Evolutionary conservation across 257 asterid genomes (phyloP).

Genomic region (Solanum ossicruentum): DNA sequence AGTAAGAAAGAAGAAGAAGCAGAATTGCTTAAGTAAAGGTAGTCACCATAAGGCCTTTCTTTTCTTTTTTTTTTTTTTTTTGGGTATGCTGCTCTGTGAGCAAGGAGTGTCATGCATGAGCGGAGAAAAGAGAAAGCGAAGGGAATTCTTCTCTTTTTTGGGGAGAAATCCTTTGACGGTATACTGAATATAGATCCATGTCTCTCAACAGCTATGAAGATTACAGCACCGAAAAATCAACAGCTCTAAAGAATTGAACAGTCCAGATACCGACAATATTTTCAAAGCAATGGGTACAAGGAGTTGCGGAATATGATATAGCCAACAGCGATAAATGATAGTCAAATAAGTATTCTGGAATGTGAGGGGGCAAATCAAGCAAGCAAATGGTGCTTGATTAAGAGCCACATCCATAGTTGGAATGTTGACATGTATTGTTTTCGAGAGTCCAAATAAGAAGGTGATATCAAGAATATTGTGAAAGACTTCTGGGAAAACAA

Average conservation of each 20-base stretch:
- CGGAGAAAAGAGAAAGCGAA: too few species aligned
- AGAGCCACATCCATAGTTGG: background rate
- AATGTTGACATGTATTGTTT: background rate
- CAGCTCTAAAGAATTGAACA: background rate
- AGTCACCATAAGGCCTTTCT: too few species aligned
- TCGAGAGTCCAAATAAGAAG: background rate
- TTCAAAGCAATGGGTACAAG: background rate
- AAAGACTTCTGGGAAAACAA: background rate
- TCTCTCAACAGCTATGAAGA: background rate
- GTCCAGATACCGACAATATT: background rate
- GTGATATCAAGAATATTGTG: background rate
- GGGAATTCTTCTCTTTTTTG: too few species aligned
- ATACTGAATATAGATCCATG: too few species aligned
- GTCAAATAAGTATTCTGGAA: background rate
- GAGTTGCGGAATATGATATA: background rate
- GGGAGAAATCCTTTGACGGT: too few species aligned
- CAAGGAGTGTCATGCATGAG: too few species aligned
- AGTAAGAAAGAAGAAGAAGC: too few species aligned
- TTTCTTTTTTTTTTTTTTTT: too few species aligned
- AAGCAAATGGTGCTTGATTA: background rate
- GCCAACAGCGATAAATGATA: background rate
- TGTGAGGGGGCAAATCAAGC: background rate
- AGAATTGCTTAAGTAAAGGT: too few species aligned
- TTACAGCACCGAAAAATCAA: background rate
- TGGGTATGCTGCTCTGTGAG: too few species aligned